Evolutionary conservation across 139 green algal genomes (phyloP).

Genomic region (Pleodorina starrii): DNA sequence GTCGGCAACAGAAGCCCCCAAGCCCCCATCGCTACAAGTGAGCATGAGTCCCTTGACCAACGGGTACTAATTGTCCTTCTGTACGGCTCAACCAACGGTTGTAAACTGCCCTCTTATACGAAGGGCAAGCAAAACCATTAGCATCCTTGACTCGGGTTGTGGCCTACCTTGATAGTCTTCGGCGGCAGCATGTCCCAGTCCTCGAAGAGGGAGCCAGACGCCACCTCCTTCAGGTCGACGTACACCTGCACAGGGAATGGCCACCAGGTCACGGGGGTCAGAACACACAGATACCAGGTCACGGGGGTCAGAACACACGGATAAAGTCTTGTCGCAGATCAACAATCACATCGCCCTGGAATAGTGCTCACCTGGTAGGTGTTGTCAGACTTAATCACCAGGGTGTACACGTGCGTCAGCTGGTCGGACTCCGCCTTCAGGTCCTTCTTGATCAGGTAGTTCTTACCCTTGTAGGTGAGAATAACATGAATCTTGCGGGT

Average conservation of each 20-base stretch:
- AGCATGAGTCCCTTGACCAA: too few species aligned
- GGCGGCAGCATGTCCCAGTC: conserved; percentile 91
- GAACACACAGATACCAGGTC: too few species aligned
- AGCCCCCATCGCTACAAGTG: too few species aligned
- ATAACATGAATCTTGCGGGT: conserved; percentile 96
- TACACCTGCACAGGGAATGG: conserved; percentile 78
- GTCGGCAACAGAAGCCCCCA: too few species aligned
- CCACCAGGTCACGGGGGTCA: too few species aligned
- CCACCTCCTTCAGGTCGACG: conserved; percentile 84
- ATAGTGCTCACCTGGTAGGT: conserved; percentile 70
- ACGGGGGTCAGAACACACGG: too few species aligned
- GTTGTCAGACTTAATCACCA: conserved; percentile 85
- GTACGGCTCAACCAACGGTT: too few species aligned
- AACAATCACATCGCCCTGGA: background rate
- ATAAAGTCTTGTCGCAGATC: too few species aligned
- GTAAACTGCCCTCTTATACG: too few species aligned
- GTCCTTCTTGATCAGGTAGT: conserved; percentile 97
- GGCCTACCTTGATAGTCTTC: conserved; percentile 87
- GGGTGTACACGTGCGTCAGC: conserved; percentile 92
- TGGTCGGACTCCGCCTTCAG: conserved; percentile 83
- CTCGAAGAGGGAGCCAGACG: conserved; percentile 78
- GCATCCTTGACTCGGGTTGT: too few species aligned
- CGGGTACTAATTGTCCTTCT: too few species aligned
- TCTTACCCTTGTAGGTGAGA: conserved; percentile 92
- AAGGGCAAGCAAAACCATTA: too few species aligned